Evolutionary conservation across 306 rosid species (phyloP).

Genomic region (Morella rubra): DNA sequence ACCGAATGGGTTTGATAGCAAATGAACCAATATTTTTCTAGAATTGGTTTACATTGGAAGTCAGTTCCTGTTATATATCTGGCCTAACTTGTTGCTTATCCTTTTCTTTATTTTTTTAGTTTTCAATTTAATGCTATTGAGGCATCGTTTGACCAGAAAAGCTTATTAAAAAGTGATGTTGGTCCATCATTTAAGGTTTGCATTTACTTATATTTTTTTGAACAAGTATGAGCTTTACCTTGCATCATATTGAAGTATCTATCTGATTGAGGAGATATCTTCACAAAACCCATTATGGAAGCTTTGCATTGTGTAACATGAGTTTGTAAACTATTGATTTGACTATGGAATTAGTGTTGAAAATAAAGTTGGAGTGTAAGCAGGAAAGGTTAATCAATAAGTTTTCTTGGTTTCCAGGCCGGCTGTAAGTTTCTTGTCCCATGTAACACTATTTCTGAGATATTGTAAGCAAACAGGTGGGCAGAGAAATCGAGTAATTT

Average conservation of each 20-base stretch:
- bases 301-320: not conserved
- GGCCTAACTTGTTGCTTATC: not conserved
- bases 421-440: not conserved
- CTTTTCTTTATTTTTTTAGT: not conserved
- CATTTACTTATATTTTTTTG: not conserved
- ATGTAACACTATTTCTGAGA: not conserved
- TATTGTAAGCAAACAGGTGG: not conserved
- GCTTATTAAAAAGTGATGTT: not conserved
- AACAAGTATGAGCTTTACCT: not conserved
- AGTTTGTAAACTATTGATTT: not conserved
- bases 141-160: not conserved
- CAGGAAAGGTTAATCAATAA: not conserved
- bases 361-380: not conserved
- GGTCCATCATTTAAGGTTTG: not conserved
- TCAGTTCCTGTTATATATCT: not conserved
- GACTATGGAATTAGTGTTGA: not conserved
- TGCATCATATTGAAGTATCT: not conserved
- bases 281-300: not conserved
- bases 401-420: not conserved
- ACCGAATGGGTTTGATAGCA: not conserved
- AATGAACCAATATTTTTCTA: not conserved
- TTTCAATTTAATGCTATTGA: not conserved
- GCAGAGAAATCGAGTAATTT: not conserved
- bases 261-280: not conserved
- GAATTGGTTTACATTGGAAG: too few species aligned